These are phyloP conservation scores for Solanum corneliomulleri DNA, from an alignment of 257 asterid genomes.

Conservation along the genomic window DNA sequence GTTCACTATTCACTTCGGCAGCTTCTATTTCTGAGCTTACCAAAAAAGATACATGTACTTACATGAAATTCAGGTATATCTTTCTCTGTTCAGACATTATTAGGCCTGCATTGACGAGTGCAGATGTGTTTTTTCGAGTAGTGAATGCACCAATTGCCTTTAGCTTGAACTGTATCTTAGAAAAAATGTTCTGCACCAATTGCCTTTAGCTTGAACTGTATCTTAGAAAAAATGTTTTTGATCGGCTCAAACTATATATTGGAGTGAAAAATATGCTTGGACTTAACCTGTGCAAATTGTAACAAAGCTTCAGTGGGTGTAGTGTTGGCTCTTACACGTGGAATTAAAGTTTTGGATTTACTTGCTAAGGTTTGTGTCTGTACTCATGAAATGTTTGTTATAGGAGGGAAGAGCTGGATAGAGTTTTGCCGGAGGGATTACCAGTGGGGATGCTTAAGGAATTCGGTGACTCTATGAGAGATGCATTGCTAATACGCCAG, in stretches of 20 bases:
- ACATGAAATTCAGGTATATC: slow-evolving; percentile 61
- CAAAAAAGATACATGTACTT: slow-evolving; percentile 39
- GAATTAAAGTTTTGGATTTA: neutral
- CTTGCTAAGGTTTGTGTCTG: neutral
- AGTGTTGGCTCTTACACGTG: neutral
- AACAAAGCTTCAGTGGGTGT: neutral
- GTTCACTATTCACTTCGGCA: slow-evolving; percentile 59
- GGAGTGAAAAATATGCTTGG: neutral
- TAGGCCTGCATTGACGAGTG: neutral
- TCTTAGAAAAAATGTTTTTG: neutral
- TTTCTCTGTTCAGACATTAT: neutral
- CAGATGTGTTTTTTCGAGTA: neutral
- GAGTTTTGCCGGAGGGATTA: slow-evolving; percentile 74
- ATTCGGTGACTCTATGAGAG: slow-evolving; percentile 77
- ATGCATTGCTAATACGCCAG: slow-evolving; percentile 76
- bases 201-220: neutral
- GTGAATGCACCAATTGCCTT: neutral
- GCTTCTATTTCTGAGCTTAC: slow-evolving; percentile 46
- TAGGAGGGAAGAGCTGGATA: slow-evolving; percentile 62
- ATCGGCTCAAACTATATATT: neutral
- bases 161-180: neutral
- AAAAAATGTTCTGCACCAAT: neutral
- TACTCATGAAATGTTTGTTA: neutral
- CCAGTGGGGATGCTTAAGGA: slow-evolving; percentile 89
- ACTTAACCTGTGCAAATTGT: neutral